phyloP scores from a whole-genome alignment of 257 asterid species.

The Solanum corneliomulleri region DNA sequence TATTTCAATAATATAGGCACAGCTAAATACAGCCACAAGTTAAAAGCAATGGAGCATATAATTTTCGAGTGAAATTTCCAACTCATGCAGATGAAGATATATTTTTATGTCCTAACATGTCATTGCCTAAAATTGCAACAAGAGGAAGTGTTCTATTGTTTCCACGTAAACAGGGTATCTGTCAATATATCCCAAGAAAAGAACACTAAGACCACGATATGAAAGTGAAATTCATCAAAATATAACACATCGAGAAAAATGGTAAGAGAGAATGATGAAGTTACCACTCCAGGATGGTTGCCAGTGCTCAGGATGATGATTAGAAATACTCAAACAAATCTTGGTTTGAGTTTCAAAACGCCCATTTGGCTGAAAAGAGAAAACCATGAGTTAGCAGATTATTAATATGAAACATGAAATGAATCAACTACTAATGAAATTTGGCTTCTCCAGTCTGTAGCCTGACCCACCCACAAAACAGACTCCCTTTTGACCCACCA shows the following conservation, averaged over 20 bases:
- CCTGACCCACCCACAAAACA: background rate
- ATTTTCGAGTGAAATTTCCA: background rate
- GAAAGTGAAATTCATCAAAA: background rate
- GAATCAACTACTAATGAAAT: background rate
- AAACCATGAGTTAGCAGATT: conserved; percentile 1
- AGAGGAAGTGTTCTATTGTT: background rate
- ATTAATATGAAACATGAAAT: background rate
- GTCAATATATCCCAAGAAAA: background rate
- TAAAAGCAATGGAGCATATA: background rate
- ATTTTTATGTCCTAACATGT: background rate
- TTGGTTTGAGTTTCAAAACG: conserved; percentile 94
- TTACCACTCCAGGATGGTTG: conserved; percentile 98
- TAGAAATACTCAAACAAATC: conserved; percentile 95
- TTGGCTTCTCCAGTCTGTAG: background rate
- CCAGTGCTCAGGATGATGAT: conserved; percentile 99
- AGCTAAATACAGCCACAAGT: background rate
- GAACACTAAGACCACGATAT: background rate
- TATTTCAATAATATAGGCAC: background rate
- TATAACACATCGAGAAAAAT: background rate
- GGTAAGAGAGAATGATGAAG: background rate
- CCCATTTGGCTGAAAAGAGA: conserved; percentile 68
- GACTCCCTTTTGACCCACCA: background rate
- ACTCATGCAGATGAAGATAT: background rate
- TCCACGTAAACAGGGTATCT: background rate
- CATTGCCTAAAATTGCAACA: background rate